Evolutionary conservation across 208 protist genomes (phyloP), one percentile per base, ranked within the genome.

Genomic region (Phytomonas francai): DNA sequence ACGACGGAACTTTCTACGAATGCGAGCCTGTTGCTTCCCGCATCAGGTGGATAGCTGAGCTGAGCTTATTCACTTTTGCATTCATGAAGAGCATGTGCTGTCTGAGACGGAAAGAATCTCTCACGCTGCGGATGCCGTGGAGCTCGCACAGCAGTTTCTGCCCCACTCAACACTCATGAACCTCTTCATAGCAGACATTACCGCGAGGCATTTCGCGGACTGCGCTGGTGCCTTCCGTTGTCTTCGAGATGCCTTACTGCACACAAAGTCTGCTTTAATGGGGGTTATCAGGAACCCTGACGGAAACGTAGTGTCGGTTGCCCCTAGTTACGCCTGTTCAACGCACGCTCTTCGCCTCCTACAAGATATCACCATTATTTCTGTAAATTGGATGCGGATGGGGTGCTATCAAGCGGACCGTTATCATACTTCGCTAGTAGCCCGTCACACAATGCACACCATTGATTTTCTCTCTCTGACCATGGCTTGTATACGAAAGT

Each of bases 371-470:
- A 63, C 80, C 9, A 72, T 88, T 32, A 54, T 91, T 31, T 74
- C 75, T 59, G 79, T 94, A 51, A 95, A 92, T 67, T 92, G 85
- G 76, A 95, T 95, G 86, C 77, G 86, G 0, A 82, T 91, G 81
- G 77, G 80, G 59, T 78, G 74, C 58, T 65, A 57, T 22, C 74
- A 89, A 33, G 65, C 73, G 0, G 75, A 81, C 28, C 65, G 67
- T 16, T 76, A 83, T 32, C 83, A 85, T 65, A 73, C 81, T 39
- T 39, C 34, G 34, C 34, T 39, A 9, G 83, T 91, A n/a, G 85
- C 87, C 16, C 82, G 85, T 22, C 89, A 88, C 57, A 83, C 83
- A 25, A 90, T 95, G 81, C 89, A 95, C 65, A 72, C 81, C 29
- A 74, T 91, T 31, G 87, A 92, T 65, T 91, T 92, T 64, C 74